These are phyloP conservation scores for Diaporthe helianthi DNA, from an alignment of 2,329 filamentous ascomycete genomes.

Conservation along the genomic window DNA sequence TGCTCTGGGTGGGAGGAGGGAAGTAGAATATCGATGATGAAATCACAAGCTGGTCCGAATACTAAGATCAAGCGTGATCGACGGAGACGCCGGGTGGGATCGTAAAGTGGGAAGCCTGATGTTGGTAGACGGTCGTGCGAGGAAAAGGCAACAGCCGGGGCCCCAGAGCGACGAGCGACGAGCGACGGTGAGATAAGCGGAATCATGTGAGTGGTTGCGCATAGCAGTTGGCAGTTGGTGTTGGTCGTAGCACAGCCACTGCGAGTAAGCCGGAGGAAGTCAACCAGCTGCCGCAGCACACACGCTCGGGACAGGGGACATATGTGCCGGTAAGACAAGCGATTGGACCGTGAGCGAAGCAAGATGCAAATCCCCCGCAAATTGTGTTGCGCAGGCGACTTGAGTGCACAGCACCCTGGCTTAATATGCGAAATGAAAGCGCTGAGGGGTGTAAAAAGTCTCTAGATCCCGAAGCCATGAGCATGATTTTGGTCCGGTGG, in stretches of 20 bases:
- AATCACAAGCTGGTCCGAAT: constrained; percentile 18
- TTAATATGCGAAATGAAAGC: neutral
- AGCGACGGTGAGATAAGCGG: constrained; percentile 24
- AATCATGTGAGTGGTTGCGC: constrained; percentile 22
- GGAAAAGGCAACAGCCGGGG: neutral
- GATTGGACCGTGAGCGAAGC: constrained; percentile 31
- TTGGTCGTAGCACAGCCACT: constrained; percentile 32
- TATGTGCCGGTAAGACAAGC: neutral
- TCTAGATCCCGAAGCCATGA: neutral
- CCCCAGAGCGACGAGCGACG: constrained; percentile 1
- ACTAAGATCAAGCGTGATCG: constrained; percentile 4
- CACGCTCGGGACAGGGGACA: constrained; percentile 5
- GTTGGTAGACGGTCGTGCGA: neutral
- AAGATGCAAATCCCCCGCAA: constrained; percentile 14
- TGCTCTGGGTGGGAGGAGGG: constrained; percentile 6
- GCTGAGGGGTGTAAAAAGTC: neutral
- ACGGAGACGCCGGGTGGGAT: constrained; percentile 27
- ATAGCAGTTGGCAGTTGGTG: neutral
- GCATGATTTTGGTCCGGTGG: neutral
- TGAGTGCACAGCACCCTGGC: neutral
- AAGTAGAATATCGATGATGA: constrained; percentile 32
- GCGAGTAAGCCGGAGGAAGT: neutral
- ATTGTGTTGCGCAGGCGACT: neutral
- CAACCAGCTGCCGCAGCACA: neutral
- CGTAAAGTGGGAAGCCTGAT: constrained; percentile 15